phyloP scores from a whole-genome alignment of 176 grass and related monocot species.

The Cenchrus purpureus region DNA sequence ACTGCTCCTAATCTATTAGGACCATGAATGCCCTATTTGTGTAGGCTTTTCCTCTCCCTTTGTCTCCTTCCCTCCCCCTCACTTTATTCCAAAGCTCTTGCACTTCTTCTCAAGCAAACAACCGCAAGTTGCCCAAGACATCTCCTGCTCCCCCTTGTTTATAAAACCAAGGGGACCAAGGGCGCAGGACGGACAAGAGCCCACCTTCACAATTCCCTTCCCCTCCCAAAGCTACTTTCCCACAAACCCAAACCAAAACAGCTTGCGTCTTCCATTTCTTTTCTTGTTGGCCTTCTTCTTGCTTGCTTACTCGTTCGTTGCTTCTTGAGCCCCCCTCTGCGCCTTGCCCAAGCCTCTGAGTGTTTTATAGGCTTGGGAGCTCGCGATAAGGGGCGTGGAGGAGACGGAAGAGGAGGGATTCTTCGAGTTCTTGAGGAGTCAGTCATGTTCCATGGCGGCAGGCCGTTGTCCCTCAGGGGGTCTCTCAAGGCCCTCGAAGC shows the following conservation, averaged over 20 bases:
- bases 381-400: background rate
- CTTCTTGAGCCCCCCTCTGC: constrained; percentile 45
- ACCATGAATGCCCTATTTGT: constrained; percentile 20
- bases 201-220: constrained; percentile 20
- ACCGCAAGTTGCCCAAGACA: constrained; percentile 36
- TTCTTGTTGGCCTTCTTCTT: constrained; percentile 55
- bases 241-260: constrained; percentile 41
- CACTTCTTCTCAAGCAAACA: constrained; percentile 35
- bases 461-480: constrained; percentile 82
- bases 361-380: constrained; percentile 41
- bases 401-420: background rate
- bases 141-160: constrained; percentile 30
- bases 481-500: constrained; percentile 97
- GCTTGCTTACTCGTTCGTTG: constrained; percentile 45
- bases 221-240: constrained; percentile 41
- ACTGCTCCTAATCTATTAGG: background rate
- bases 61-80: constrained; percentile 42
- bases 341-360: constrained; percentile 25
- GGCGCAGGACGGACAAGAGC: constrained; percentile 45
- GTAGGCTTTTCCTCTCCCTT: constrained; percentile 43
- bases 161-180: constrained; percentile 43
- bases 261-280: constrained; percentile 41
- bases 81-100: constrained; percentile 50
- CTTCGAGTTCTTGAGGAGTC: background rate
- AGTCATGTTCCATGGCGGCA: constrained; percentile 78